Conservation (phyloP, 179 eudicot species). For the Drosera spatulata region DNA sequence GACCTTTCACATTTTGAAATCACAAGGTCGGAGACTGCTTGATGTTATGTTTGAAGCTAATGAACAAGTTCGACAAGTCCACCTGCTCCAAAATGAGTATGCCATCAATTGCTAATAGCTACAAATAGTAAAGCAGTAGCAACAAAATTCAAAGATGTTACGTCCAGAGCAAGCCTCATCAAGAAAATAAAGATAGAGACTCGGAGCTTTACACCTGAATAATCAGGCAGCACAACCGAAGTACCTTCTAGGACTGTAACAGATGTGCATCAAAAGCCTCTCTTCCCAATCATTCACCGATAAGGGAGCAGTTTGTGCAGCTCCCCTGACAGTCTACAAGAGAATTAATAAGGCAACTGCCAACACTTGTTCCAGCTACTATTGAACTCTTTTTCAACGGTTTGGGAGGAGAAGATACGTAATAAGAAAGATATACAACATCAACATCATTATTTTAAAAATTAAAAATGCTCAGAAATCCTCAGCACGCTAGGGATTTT, state of each 20-base stretch:
- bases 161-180: too few species aligned
- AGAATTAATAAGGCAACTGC: not conserved
- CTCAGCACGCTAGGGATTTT: not conserved
- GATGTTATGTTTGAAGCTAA: slow-evolving; percentile 74
- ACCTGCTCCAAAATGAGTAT: slow-evolving; percentile 25
- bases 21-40: slow-evolving; percentile 86
- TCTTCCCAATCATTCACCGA: slow-evolving; percentile 41
- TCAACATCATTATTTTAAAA: too few species aligned
- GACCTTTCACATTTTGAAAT: slow-evolving; percentile 79
- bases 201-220: too few species aligned
- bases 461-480: not conserved
- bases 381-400: too few species aligned
- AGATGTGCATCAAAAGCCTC: slow-evolving; percentile 73
- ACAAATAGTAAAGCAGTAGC: too few species aligned
- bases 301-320: slow-evolving; percentile 62
- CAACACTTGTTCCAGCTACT: too few species aligned
- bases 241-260: slow-evolving; percentile 91
- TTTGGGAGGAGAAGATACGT: too few species aligned
- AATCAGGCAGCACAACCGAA: not conserved
- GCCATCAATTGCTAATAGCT: too few species aligned
- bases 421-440: too few species aligned
- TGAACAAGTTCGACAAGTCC: slow-evolving; percentile 77
- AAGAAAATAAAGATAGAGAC: too few species aligned
- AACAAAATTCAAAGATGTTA: too few species aligned
- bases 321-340: slow-evolving; percentile 67